Base-by-base conservation (phyloP, 2,329 filamentous ascomycete genomes). In the Fusarium falciforme region DNA sequence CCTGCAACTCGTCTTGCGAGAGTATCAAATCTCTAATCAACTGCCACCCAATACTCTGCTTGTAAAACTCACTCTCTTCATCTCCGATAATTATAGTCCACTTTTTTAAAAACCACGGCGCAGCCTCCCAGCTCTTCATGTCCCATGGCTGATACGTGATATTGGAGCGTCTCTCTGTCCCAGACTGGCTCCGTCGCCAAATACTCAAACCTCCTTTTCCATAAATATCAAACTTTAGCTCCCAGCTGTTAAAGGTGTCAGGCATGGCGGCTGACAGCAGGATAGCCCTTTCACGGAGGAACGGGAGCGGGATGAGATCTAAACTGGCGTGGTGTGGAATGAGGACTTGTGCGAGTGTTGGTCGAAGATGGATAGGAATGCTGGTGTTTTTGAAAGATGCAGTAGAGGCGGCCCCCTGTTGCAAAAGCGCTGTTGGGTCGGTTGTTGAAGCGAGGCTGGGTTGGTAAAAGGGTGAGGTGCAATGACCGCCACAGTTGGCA, bases 181-280 rank as follows among this genome's bases (percentile, higher is more conserved):
- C 33, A 11, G 49, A 29, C 2, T 61, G 57, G 1, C 65, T 33
- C 3, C 12, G 5, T 6, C 57, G 49, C 77, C 77, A 79, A 22
- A 75, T 68, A 6, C 38, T 67, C 22, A 80, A 25, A 0, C 79
- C 79, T 0, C 76, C 74, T 22, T 67, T 36, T 1, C 68, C 64
- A 6, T 78, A 79, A 2, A 80, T 73, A 35, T 80, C 79, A 1
- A 74, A 22, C 22, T 80, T 80, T 0, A 80, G 68, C 35, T 80
- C 79, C 73, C 72, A 75, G 0, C 68, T 54, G 9, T 78, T 77
- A 2, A 77, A 80, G 0, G 31, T 29, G 5, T 66, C 29, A 0
- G 79, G 79, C 61, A 78, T 68, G 0, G 73, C 70, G 3, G 73
- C 75, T 0, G 76, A 74, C 3, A 80, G 14, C 60, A 79, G 67